Evolutionary conservation across 805 yeast species (phyloP).

Genomic region (Metschnikowia continentalis): DNA sequence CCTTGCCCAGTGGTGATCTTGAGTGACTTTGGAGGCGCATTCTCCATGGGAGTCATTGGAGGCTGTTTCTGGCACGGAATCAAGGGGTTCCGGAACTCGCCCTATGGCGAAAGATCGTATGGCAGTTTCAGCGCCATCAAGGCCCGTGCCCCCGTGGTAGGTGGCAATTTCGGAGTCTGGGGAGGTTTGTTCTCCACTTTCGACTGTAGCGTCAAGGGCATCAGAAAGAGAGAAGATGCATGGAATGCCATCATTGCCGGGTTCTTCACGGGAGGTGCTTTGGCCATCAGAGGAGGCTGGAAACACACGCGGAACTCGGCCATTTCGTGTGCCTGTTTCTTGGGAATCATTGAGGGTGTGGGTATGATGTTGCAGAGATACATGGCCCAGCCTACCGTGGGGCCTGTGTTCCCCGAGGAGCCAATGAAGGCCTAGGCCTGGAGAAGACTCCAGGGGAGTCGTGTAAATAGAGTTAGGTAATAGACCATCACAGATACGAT

Average conservation of each 20-base stretch:
- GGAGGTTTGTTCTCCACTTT: conserved; percentile 96
- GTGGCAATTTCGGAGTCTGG: conserved; percentile 99
- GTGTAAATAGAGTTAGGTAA: too few relatives aligned
- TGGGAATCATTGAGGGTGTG: conserved; percentile 97
- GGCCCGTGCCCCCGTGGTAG: conserved; percentile 96
- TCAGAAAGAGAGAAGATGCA: conserved; percentile 97
- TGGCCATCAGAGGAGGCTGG: conserved; percentile 99
- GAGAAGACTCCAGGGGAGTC: not conserved
- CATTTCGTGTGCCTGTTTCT: conserved; percentile 92
- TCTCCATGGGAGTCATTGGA: conserved; percentile 98
- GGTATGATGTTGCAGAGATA: conserved; percentile 93
- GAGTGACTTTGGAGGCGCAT: conserved; percentile 98
- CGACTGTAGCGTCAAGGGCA: conserved; percentile 92
- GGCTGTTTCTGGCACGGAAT: conserved; percentile 99
- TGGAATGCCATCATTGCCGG: conserved; percentile 98
- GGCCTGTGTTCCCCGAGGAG: conserved; percentile 45
- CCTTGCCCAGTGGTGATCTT: conserved; percentile 97
- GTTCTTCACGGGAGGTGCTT: conserved; percentile 94
- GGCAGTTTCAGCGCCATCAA: conserved; percentile 90
- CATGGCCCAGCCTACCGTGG: conserved; percentile 65
- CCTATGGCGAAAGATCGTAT: conserved; percentile 88
- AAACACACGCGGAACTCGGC: conserved; percentile 94
- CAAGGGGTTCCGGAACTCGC: conserved; percentile 97
- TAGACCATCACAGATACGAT: too few relatives aligned
- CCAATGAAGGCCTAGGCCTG: conserved; percentile 33